Evolutionary conservation across 192 early-diverging fungal species (phyloP).

Genomic region (Coemansia sp.): DNA sequence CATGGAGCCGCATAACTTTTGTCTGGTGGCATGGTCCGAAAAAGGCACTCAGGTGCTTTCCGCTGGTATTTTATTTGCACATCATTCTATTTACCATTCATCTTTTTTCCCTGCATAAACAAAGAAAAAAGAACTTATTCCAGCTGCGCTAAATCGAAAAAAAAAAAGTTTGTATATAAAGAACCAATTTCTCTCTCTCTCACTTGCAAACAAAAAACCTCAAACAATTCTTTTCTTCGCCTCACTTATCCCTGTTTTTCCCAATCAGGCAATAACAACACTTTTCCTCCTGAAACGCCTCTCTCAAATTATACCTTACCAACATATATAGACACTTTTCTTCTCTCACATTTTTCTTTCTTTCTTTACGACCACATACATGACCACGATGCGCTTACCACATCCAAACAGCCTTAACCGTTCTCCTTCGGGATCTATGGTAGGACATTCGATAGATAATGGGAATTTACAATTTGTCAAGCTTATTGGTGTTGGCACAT

Average conservation of each 20-base stretch:
- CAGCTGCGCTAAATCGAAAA: too few species aligned
- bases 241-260: slow-evolving; percentile 1
- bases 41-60: too few species aligned
- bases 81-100: too few species aligned
- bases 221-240: too few species aligned
- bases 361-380: neutral
- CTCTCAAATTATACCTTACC: neutral
- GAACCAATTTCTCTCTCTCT: too few species aligned
- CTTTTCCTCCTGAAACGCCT: neutral
- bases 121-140: too few species aligned
- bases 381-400: slow-evolving; percentile 5
- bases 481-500: slow-evolving; percentile 68
- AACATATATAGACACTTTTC: neutral
- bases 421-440: slow-evolving; percentile 30
- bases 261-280: slow-evolving; percentile 4
- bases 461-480: slow-evolving; percentile 52
- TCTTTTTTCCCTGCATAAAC: too few species aligned
- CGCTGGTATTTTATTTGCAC: too few species aligned
- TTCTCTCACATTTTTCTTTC: neutral
- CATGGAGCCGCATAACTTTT: too few species aligned
- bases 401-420: slow-evolving; percentile 2
- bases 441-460: slow-evolving; percentile 49
- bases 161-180: too few species aligned
- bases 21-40: too few species aligned
- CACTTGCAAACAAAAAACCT: too few species aligned